These are phyloP conservation scores for Samsoniella hepiali DNA, from an alignment of 2,329 filamentous ascomycete species.

Conservation along the genomic window DNA sequence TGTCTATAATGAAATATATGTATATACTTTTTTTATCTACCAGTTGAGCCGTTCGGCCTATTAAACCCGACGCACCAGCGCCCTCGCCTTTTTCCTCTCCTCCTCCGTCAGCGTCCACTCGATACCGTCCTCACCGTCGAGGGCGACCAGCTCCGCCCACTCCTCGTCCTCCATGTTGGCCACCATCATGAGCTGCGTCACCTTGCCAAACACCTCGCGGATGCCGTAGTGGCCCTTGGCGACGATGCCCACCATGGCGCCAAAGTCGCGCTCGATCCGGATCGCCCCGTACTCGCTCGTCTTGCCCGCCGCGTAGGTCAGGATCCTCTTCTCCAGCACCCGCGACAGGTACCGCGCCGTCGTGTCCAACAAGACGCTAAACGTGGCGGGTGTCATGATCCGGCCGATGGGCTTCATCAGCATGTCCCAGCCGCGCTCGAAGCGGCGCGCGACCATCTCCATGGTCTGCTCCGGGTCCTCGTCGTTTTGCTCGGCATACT, in stretches of 20 bases:
- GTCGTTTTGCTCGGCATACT: slow-evolving; percentile 52
- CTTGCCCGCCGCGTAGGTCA: slow-evolving; percentile 73
- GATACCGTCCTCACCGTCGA: slow-evolving; percentile 59
- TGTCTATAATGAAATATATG: not conserved
- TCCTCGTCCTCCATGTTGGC: slow-evolving; percentile 96
- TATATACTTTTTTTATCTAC: not conserved
- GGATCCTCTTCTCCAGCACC: slow-evolving; percentile 83
- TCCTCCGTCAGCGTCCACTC: slow-evolving; percentile 69
- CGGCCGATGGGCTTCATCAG: slow-evolving; percentile 82
- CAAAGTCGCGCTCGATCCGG: slow-evolving; percentile 79
- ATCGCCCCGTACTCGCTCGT: slow-evolving; percentile 80
- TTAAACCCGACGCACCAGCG: slow-evolving; percentile 48
- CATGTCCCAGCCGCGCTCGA: slow-evolving; percentile 80
- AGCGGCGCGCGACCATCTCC: slow-evolving; percentile 74
- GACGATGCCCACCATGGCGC: slow-evolving; percentile 67
- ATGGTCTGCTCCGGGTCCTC: slow-evolving; percentile 51
- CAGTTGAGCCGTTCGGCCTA: not conserved
- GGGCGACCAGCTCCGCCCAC: slow-evolving; percentile 70
- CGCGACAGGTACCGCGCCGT: slow-evolving; percentile 73
- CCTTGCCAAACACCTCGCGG: slow-evolving; percentile 71
- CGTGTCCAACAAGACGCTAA: slow-evolving; percentile 69
- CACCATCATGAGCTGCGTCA: slow-evolving; percentile 77
- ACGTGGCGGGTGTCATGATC: slow-evolving; percentile 75
- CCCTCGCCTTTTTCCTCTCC: slow-evolving; percentile 70
- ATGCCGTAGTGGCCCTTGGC: slow-evolving; percentile 71